phyloP scores from a whole-genome alignment of 805 yeast genomes.

The Cyberlindnera japonica region DNA sequence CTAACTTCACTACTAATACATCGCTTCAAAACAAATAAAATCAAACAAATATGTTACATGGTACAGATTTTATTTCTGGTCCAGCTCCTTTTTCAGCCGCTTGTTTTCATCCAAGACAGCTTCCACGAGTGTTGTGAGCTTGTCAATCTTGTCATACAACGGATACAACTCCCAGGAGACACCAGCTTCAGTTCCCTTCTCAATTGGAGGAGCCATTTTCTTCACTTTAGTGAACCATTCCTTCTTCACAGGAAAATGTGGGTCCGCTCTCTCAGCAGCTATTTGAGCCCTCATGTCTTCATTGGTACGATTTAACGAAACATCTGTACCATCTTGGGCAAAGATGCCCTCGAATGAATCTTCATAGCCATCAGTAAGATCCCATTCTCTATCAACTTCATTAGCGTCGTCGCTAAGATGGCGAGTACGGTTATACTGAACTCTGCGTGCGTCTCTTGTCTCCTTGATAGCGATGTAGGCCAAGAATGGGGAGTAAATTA shows the following conservation, averaged over 20 bases:
- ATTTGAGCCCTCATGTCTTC: constrained; percentile 47
- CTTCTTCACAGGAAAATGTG: constrained; percentile 54
- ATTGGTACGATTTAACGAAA: constrained; percentile 30
- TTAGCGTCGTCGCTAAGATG: constrained; percentile 75
- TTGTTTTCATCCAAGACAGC: constrained; percentile 19
- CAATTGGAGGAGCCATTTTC: constrained; percentile 54
- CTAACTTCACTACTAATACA: no score
- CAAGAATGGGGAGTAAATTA: constrained; percentile 67
- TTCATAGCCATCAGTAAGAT: constrained; percentile 68
- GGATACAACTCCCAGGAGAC: constrained; percentile 63
- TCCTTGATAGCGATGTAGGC: constrained; percentile 60
- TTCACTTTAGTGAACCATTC: constrained; percentile 51
- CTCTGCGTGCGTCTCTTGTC: constrained; percentile 61
- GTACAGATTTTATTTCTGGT: constrained; percentile 10
- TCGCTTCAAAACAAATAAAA: no score
- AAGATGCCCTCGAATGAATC: constrained; percentile 33
- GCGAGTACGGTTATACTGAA: constrained; percentile 63
- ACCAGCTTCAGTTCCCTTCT: constrained; percentile 49
- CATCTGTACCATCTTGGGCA: constrained; percentile 25
- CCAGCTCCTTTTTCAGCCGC: constrained; percentile 15
- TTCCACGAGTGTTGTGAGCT: constrained; percentile 23
- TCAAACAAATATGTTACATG: background rate
- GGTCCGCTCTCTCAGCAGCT: constrained; percentile 65
- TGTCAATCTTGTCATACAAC: constrained; percentile 48
- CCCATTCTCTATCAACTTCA: constrained; percentile 78